Percentiles rank a stretch among this genome's conserved stretches.
Evolutionary conservation across 1,139 yeast species (phyloP).

Genomic region (Geotrichum phurueaensis): DNA sequence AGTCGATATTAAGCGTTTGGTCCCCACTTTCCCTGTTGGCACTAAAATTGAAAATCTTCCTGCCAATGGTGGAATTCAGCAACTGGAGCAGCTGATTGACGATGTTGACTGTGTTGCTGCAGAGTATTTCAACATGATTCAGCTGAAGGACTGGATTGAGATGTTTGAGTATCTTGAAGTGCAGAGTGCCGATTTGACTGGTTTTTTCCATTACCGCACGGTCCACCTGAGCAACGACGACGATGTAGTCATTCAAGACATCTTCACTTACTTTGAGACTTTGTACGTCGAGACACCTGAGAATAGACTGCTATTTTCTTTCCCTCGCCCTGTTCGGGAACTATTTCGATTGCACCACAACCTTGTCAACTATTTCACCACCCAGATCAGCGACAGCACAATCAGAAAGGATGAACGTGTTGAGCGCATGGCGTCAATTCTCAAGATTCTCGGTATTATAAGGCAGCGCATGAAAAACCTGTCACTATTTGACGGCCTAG

Average conservation of each 20-base stretch:
- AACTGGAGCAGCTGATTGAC: conserved; percentile 52
- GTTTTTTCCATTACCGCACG: conserved; percentile 54
- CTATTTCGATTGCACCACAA: conserved; percentile 63
- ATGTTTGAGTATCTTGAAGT: conserved; percentile 69
- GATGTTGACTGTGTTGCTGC: conserved; percentile 60
- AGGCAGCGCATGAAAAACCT: conserved; percentile 63
- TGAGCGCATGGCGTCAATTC: conserved; percentile 62
- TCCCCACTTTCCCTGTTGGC: conserved; percentile 26
- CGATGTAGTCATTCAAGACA: conserved; percentile 57
- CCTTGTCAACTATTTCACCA: conserved; percentile 55
- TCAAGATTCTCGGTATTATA: conserved; percentile 61
- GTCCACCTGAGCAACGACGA: conserved; percentile 48
- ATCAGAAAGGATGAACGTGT: conserved; percentile 50
- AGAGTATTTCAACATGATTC: conserved; percentile 54
- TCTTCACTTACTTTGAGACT: conserved; percentile 63
- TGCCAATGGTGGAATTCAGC: conserved; percentile 22
- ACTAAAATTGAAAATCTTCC: conserved; percentile 26
- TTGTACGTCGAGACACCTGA: conserved; percentile 37
- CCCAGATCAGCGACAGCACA: conserved; percentile 59
- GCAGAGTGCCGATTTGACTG: conserved; percentile 50
- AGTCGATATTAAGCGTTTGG: conserved; percentile 35
- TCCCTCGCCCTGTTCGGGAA: conserved; percentile 68
- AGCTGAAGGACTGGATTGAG: conserved; percentile 72
- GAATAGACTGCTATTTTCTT: conserved; percentile 39
- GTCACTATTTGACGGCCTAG: conserved; percentile 44